Evolutionary conservation across 2,329 filamentous ascomycete species (phyloP).

Genomic region (Hypoxylon sp.): DNA sequence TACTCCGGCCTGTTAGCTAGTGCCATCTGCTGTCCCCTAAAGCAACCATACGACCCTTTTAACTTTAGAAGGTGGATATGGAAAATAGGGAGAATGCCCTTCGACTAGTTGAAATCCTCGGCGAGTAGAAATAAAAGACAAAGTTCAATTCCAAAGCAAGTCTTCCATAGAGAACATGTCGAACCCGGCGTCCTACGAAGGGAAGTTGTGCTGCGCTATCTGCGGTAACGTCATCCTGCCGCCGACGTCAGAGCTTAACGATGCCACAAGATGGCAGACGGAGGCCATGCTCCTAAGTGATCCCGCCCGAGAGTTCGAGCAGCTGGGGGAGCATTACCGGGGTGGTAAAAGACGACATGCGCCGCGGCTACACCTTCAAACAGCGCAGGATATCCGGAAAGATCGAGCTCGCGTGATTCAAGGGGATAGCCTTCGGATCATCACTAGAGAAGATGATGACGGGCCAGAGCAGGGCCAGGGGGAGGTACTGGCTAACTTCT

Average conservation of each 20-base stretch:
- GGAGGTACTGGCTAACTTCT: slow-evolving; percentile 29
- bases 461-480: not conserved
- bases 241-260: slow-evolving; percentile 1
- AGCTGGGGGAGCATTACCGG: slow-evolving; percentile 36
- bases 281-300: slow-evolving; percentile 43
- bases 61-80: not conserved
- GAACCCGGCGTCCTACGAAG: slow-evolving; percentile 7
- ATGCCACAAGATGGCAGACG: slow-evolving; percentile 33
- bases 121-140: not conserved
- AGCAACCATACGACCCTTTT: not conserved
- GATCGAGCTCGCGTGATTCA: slow-evolving; percentile 23
- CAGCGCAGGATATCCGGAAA: slow-evolving; percentile 32
- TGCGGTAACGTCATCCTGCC: slow-evolving; percentile 38
- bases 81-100: not conserved
- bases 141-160: not conserved
- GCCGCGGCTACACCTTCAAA: slow-evolving; percentile 5
- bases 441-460: not conserved
- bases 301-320: slow-evolving; percentile 42
- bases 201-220: slow-evolving; percentile 30
- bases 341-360: slow-evolving; percentile 38
- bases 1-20: slow-evolving; percentile 30
- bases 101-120: not conserved
- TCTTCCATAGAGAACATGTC: slow-evolving; percentile 13
- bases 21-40: not conserved
- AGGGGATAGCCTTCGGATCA: slow-evolving; percentile 17